These are phyloP conservation scores for Pseudoscleropodium purum DNA, from an alignment of 225 moss, liverwort and hornwort genomes.

Conservation along the genomic window DNA sequence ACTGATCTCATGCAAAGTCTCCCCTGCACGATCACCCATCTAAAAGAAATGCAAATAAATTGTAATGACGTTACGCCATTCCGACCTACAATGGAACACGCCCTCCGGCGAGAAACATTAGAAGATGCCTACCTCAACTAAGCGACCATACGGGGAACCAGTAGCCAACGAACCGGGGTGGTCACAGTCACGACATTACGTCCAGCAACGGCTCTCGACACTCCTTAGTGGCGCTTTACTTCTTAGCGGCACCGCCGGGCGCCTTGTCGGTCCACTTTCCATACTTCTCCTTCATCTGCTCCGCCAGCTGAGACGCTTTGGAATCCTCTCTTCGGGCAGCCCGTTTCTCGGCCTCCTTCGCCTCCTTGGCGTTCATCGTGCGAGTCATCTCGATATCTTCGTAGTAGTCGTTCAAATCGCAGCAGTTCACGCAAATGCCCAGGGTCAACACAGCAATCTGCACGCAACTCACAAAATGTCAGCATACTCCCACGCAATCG, in stretches of 20 bases:
- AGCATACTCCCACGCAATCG: neutral
- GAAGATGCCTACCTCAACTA: neutral
- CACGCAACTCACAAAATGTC: neutral
- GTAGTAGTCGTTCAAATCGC: slow-evolving; percentile 55
- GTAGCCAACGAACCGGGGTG: neutral
- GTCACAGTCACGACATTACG: neutral
- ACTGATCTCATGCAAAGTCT: neutral
- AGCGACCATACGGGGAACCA: neutral
- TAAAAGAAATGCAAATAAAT: slow-evolving; percentile 4
- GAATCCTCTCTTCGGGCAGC: slow-evolving; percentile 42
- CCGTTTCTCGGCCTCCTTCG: slow-evolving; percentile 37
- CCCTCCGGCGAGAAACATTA: neutral
- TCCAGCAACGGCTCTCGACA: neutral
- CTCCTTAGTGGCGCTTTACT: neutral
- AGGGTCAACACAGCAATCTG: slow-evolving; percentile 32
- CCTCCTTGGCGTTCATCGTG: slow-evolving; percentile 29
- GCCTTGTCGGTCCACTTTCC: slow-evolving; percentile 57
- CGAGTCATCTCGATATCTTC: slow-evolving; percentile 51
- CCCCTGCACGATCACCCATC: neutral
- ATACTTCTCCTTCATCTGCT: slow-evolving; percentile 60
- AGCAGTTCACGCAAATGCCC: slow-evolving; percentile 58
- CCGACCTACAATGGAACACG: neutral
- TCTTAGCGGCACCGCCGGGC: slow-evolving; percentile 18
- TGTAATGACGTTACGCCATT: neutral
- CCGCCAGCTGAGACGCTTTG: slow-evolving; percentile 38